Evolutionary conservation across 495 filamentous ascomycete genomes (phyloP).

Genomic region (Xylaria grammica): DNA sequence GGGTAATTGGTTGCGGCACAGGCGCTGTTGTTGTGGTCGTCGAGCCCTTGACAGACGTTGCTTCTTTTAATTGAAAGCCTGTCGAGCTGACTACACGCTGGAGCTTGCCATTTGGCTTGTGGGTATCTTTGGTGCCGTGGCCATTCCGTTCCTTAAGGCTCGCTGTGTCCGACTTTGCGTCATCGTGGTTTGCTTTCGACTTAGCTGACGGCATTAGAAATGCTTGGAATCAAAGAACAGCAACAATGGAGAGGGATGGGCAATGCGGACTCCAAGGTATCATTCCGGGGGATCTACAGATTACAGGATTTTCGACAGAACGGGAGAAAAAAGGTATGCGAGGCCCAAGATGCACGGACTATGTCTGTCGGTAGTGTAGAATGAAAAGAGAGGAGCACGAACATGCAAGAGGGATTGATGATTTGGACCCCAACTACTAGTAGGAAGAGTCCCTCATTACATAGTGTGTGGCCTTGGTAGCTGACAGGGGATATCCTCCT

Average conservation of each 20-base stretch:
- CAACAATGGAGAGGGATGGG: constrained; percentile 16
- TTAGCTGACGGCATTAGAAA: constrained; percentile 38
- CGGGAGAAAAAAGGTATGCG: neutral
- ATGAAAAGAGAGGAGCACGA: neutral
- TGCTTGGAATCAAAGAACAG: constrained; percentile 31
- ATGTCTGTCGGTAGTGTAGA: neutral
- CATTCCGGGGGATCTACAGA: constrained; percentile 26
- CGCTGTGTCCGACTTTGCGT: constrained; percentile 51
- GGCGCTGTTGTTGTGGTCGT: constrained; percentile 28
- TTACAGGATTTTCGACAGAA: neutral
- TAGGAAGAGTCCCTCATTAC: constrained; percentile 4
- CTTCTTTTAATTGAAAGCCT: constrained; percentile 50
- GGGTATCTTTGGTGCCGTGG: constrained; percentile 33
- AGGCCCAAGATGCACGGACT: constrained; percentile 2
- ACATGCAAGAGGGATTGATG: neutral
- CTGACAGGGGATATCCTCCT: constrained; percentile 20
- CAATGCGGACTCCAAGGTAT: constrained; percentile 20
- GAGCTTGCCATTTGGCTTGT: constrained; percentile 51
- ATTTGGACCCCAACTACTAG: constrained; percentile 11
- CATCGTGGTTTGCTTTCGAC: constrained; percentile 48
- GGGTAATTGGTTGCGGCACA: constrained; percentile 28
- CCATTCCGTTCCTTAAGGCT: constrained; percentile 52
- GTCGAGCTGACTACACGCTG: constrained; percentile 52
- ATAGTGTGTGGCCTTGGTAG: neutral
- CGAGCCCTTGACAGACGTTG: constrained; percentile 39